Conservation (phyloP, 352 stramenopile species). For the Phytophthora cactorum region DNA sequence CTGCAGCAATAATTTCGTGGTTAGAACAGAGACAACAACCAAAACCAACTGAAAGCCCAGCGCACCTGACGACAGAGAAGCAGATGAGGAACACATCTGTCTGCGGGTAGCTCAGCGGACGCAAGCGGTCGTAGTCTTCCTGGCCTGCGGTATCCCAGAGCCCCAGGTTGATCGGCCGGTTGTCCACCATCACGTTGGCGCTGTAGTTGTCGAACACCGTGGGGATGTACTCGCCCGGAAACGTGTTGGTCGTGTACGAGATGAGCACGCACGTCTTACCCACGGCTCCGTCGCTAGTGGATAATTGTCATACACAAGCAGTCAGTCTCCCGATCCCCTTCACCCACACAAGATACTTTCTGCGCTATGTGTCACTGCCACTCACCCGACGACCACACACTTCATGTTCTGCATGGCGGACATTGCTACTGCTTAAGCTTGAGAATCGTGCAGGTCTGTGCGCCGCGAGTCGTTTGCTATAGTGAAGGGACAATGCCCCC, state of each 20-base stretch:
- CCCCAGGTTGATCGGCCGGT: slow-evolving; percentile 95
- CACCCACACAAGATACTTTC: slow-evolving; percentile 5
- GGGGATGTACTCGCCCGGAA: slow-evolving; percentile 97
- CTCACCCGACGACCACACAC: slow-evolving; percentile 91
- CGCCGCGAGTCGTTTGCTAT: slow-evolving; percentile 20
- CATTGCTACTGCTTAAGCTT: slow-evolving; percentile 26
- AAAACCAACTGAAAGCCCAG: background rate
- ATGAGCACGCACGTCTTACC: slow-evolving; percentile 97
- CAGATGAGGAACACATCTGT: slow-evolving; percentile 98
- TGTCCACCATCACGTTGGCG: slow-evolving; percentile 93
- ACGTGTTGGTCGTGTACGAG: slow-evolving; percentile 97
- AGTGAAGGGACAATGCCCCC: slow-evolving; percentile 20
- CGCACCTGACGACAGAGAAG: slow-evolving; percentile 93
- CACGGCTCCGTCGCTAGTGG: slow-evolving; percentile 92
- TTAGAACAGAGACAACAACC: background rate
- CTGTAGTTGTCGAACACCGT: slow-evolving; percentile 96
- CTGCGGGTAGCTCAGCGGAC: slow-evolving; percentile 95
- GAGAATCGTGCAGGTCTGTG: slow-evolving; percentile 9
- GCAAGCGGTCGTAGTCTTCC: slow-evolving; percentile 97
- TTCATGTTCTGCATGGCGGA: slow-evolving; percentile 95
- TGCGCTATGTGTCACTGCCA: slow-evolving; percentile 6
- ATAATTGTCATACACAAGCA: slow-evolving; percentile 7
- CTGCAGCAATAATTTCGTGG: slow-evolving; percentile 37
- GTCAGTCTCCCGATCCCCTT: slow-evolving; percentile 5
- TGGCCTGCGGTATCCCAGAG: slow-evolving; percentile 98